These are phyloP conservation scores for Otatea glauca DNA, from an alignment of 176 grass and related monocot species.

Conservation along the genomic window DNA sequence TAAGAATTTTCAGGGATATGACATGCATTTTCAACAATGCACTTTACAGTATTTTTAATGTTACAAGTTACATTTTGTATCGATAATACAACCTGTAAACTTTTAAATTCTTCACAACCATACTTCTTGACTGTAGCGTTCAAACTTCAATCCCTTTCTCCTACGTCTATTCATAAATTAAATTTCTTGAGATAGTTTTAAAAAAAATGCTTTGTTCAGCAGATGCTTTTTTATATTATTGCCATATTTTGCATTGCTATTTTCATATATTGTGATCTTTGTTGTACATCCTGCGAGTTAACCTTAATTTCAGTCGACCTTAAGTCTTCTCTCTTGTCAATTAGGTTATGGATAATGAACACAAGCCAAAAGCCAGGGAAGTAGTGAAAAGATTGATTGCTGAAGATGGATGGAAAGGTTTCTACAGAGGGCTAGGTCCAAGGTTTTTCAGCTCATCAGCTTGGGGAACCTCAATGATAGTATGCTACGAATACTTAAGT, in stretches of 20 bases:
- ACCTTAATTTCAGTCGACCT: not conserved
- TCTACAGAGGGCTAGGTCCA: constrained; percentile 94
- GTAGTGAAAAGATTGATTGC: constrained; percentile 83
- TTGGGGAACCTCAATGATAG: constrained; percentile 97
- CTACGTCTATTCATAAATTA: not conserved
- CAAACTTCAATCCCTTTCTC: not conserved
- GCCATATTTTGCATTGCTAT: constrained; percentile 10
- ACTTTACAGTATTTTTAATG: not conserved
- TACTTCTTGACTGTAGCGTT: constrained; percentile 34
- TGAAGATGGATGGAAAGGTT: constrained; percentile 95
- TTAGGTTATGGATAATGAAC: constrained; percentile 73
- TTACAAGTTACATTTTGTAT: constrained; percentile 26
- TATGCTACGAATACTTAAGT: constrained; percentile 98
- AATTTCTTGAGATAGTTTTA: not conserved
- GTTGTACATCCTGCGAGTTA: constrained; percentile 7
- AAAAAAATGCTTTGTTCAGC: not conserved
- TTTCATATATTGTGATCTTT: constrained; percentile 8
- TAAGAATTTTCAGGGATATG: constrained; percentile 11
- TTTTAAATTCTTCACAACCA: constrained; percentile 5
- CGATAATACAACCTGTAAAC: not conserved
- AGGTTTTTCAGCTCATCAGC: constrained; percentile 97
- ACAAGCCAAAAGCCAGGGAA: constrained; percentile 71
- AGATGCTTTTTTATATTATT: constrained; percentile 33
- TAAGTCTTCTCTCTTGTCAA: constrained; percentile 2
- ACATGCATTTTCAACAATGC: constrained; percentile 9